Percentiles rank a stretch among this genome's conserved stretches.
These are phyloP conservation scores for Ambispora gerdemannii DNA, from an alignment of 192 early-diverging fungal species.

Conservation along the genomic window DNA sequence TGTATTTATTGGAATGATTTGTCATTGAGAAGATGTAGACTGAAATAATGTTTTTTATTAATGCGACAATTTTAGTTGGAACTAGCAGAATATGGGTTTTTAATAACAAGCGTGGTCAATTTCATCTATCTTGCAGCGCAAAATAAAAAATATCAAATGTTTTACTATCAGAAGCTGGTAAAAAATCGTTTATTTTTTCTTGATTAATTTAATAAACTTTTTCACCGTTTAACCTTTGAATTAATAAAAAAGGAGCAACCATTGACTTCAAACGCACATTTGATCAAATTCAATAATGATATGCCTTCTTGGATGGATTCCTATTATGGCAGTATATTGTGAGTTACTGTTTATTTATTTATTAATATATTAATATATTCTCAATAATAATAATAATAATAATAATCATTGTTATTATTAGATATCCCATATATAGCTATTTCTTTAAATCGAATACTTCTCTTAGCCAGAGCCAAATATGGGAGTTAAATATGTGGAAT, in stretches of 20 bases:
- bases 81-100: neutral
- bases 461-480: neutral
- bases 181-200: neutral
- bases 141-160: neutral
- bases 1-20: neutral
- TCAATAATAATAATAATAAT: neutral
- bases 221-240: neutral
- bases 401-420: too few relatives aligned
- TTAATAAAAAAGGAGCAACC: neutral
- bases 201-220: neutral
- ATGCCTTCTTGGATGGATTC: neutral
- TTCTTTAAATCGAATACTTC: neutral
- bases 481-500: conserved; percentile 7
- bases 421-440: neutral
- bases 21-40: neutral
- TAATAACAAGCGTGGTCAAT: neutral
- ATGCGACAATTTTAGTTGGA: neutral
- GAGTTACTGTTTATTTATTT: neutral
- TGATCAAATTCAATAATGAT: neutral
- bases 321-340: neutral
- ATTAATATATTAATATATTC: neutral
- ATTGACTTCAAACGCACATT: neutral
- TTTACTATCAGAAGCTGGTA: neutral
- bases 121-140: neutral
- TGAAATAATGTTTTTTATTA: neutral